These are phyloP conservation scores for Penicillium lagena DNA, from an alignment of 495 filamentous ascomycete genomes.

Conservation along the genomic window DNA sequence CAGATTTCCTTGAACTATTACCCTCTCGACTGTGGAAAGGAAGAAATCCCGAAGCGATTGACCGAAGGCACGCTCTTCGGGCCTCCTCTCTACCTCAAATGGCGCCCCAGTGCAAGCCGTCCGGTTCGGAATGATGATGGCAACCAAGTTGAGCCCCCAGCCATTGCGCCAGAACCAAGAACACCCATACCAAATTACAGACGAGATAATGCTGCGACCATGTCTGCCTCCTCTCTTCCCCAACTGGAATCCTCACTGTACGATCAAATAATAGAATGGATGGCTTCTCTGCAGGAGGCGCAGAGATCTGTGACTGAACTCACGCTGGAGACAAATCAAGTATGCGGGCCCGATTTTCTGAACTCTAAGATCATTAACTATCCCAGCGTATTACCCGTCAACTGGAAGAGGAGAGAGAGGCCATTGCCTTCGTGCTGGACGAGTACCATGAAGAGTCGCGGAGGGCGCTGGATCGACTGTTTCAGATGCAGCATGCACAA, in stretches of 20 bases:
- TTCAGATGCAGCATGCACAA: slow-evolving; percentile 26
- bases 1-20: too few relatives aligned
- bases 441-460: slow-evolving; percentile 21
- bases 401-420: slow-evolving; percentile 24
- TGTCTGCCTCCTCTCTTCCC: background rate
- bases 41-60: too few relatives aligned
- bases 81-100: too few relatives aligned
- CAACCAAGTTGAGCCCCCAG: background rate
- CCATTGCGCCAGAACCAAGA: background rate
- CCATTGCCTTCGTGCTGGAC: slow-evolving; percentile 21
- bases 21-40: too few relatives aligned
- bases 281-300: slow-evolving; percentile 15
- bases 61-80: too few relatives aligned
- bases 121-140: background rate
- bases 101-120: too few relatives aligned
- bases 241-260: background rate
- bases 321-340: slow-evolving; percentile 18
- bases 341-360: slow-evolving; percentile 4
- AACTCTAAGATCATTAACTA: background rate
- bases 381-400: slow-evolving; percentile 20
- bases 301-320: slow-evolving; percentile 15
- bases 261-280: slow-evolving; percentile 12
- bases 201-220: too few relatives aligned
- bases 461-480: slow-evolving; percentile 26
- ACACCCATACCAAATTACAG: too few relatives aligned